Base-by-base conservation (phyloP, 106 monocot species). In the Phalaenopsis equestris region DNA sequence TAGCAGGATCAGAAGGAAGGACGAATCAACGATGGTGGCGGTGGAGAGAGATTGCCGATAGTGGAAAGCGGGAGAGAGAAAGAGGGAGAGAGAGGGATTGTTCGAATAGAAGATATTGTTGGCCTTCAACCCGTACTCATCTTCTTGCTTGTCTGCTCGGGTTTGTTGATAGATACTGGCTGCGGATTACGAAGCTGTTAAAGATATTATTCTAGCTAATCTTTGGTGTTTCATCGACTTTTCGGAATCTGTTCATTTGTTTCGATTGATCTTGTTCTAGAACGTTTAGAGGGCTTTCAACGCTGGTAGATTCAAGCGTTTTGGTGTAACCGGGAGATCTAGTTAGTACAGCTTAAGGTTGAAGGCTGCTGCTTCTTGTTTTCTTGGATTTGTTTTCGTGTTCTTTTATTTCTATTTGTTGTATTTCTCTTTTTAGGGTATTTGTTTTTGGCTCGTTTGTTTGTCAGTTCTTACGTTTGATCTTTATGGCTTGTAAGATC, bases 391-490 rank as follows among this genome's bases (percentile, higher is more conserved):
- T 74, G 30, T 74, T 76, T 24, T 12, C 1, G 47, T 2, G 76
- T 16, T 41, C 12, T 10, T 1, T 14, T 49, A 2, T 46, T 76
- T 9, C 24, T 76, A 24, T 47, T 48, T 48, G 23, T 11, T 73
- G 16, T 74, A 2, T 43, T 43, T 18, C 41, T 42, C 36, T 48
- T 48, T 68, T 24, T 67, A 67, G 12, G n/a, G n/a, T 47, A 30
- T 48, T 46, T 76, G 24, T 76, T 49, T 30, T 48, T 24, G 30
- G 52, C 18, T 49, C 17, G 41, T 24, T 48, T 43, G 15, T 42
- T 74, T 24, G 38, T 74, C 18, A 43, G 7, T 74, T 75, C 14
- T 45, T 76, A n/a, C 48, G 76, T 23, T 76, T 49, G 76, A 76
- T 76, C 76, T 5, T 5, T 17, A 18, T 76, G 47, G 49, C 16